phyloP scores from a whole-genome alignment of 495 filamentous ascomycete genomes.

The Rusavskia elegans region DNA sequence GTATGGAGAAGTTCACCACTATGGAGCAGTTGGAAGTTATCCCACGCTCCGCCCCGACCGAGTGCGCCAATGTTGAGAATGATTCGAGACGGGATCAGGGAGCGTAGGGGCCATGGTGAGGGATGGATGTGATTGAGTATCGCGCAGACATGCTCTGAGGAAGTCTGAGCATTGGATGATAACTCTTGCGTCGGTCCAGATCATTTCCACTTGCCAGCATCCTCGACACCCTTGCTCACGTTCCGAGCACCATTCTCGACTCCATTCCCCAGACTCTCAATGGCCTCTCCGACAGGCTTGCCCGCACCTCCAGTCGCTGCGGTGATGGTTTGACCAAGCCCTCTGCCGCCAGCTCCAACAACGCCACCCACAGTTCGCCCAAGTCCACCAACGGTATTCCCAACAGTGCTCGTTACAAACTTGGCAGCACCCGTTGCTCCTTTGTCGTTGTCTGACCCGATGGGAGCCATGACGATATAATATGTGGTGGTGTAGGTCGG shows the following conservation, averaged over 20 bases:
- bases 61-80: too few relatives aligned
- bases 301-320: constrained; percentile 47
- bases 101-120: too few relatives aligned
- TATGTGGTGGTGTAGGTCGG: background rate
- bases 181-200: too few relatives aligned
- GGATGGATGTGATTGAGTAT: too few relatives aligned
- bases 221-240: constrained; percentile 50
- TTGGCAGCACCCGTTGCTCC: background rate
- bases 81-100: too few relatives aligned
- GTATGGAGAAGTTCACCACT: too few relatives aligned
- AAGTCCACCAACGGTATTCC: constrained; percentile 45
- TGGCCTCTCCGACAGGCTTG: constrained; percentile 47
- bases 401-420: constrained; percentile 35
- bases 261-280: constrained; percentile 46
- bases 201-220: constrained; percentile 50
- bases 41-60: too few relatives aligned
- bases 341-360: constrained; percentile 48
- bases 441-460: background rate
- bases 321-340: constrained; percentile 46
- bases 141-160: too few relatives aligned
- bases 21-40: too few relatives aligned
- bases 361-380: constrained; percentile 55
- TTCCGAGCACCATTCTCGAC: constrained; percentile 52
- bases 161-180: too few relatives aligned
- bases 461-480: background rate